Percentiles rank a stretch among this genome's conserved stretches.
These are phyloP conservation scores for Meripilus lineatus DNA, from an alignment of 1,284 basidiomycete species.

Conservation along the genomic window DNA sequence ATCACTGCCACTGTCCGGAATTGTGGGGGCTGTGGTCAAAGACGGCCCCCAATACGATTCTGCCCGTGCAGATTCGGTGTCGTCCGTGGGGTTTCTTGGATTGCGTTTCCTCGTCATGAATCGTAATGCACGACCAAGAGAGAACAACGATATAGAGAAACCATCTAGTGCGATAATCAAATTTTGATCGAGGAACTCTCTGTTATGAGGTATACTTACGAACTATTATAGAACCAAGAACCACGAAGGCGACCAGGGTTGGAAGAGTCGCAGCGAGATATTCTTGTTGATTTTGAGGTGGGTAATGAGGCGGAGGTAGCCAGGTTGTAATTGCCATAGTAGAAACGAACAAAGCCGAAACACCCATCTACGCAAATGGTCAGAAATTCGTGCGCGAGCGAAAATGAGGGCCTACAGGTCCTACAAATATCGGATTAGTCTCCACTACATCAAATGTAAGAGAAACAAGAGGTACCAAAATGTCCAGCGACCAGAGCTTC, in stretches of 20 bases:
- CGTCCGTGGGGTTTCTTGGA: no score
- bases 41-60: no score
- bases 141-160: not conserved
- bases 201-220: constrained; percentile 47
- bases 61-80: no score
- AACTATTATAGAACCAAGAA: constrained; percentile 77
- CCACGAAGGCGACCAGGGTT: constrained; percentile 81
- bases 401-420: constrained; percentile 43
- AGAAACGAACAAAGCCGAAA: constrained; percentile 83
- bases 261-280: constrained; percentile 65
- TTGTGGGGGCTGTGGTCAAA: no score
- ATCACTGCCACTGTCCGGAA: no score
- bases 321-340: constrained; percentile 69
- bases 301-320: constrained; percentile 53
- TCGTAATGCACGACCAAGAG: no score
- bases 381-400: not conserved
- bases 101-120: no score
- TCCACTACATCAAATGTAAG: no score
- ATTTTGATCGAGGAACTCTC: constrained; percentile 87
- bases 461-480: constrained; percentile 68
- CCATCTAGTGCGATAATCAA: not conserved
- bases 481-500: constrained; percentile 85
- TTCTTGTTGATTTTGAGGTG: constrained; percentile 66
- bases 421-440: constrained; percentile 27
- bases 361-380: constrained; percentile 54